Base-by-base conservation (phyloP, 2,329 filamentous ascomycete genomes). In the Ophiostoma populinum region DNA sequence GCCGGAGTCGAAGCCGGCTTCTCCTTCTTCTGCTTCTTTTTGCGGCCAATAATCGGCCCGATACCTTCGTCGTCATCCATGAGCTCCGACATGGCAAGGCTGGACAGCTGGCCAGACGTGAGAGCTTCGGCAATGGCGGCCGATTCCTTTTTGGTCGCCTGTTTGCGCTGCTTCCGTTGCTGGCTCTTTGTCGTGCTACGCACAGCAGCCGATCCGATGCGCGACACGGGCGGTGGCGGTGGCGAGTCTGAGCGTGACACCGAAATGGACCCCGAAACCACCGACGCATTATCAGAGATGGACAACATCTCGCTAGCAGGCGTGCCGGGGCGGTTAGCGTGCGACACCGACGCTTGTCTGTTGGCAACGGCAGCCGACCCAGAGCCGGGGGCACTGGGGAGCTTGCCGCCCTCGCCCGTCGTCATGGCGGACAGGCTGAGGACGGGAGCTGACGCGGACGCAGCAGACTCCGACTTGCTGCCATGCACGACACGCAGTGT, bases 21-120 rank as follows among this genome's bases (percentile, higher is more conserved):
- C 46, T 78, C 73, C 55, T 83, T 87, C 62, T 80, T 85, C 51
- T 80, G 71, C 57, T 87, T 90, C 62, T 83, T 87, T 62, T 85
- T 85, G 35, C 81, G 70, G 22, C 79, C 79, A 32, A 83, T 52
- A 26, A 92, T 78, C 0, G 82, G 81, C 7, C 73, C 81, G 44
- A 70, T 67, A 6, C 34, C 27, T 12, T 26, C 27, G 12, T 58
- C 56, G 34, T 69, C 61, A 6, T 45, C 38, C 10, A 39, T 10
- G 62, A 39, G 53, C 39, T 75, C 73, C 11, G 56, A 47, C 32
- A 67, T 47, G 1, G 56, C 46, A 41, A 70, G 45, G 13, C 43
- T 67, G 3, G 55, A 57, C 21, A 38, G 18, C 8, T 24, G 13
- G 7, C 34, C 24, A 15, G 25, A 28, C 12, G 28, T 34, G 2